Base-by-base conservation (phyloP, 2,329 filamentous ascomycete species). In the Kalaharituber pfeilii region DNA sequence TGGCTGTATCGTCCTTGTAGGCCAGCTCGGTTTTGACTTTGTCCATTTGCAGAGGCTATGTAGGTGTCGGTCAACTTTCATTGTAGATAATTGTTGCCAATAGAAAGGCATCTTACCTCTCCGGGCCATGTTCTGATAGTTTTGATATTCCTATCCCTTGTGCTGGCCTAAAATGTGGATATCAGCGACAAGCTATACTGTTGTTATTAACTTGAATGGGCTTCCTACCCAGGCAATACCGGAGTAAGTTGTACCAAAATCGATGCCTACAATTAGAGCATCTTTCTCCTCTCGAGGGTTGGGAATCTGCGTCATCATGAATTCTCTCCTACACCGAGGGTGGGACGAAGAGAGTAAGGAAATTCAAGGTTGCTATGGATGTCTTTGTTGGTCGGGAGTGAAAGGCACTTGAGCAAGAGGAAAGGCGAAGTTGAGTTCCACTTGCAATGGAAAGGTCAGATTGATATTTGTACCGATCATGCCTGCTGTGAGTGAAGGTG, bases 181-280 rank as follows among this genome's bases (percentile, higher is more conserved):
- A 36, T 9, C 11, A n/a, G n/a, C 50, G 24, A 42, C 8, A 9
- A 25, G 15, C n/a, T 25, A 9, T n/a, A 3, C 22, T 45, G 20
- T 9, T 9, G 13, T 24, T n/a, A 15, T 15, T 45, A 15, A 15
- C 42, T 9, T n/a, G 42, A 36, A 11, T n/a, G 30, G 2, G 11
- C 11, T 27, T 56, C 26, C 5, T 50, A 61, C 59, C 60, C 67
- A 77, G 25, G 73, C 72, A 24, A 76, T 67, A 33, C 73, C 74
- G 13, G 73, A 75, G 62, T 73, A 76, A 2, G 74, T 77, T 15
- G 74, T 77, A 20, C 74, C 74, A 57, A 77, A 76, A 61, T 76
- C 74, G 54, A 76, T 71, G 20, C 71, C 74, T 57, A 75, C 68
- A 52, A 75, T 68, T 54, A 75, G 42, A 8, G 56, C 54, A 18